Evolutionary conservation across 2,329 filamentous ascomycete genomes (phyloP).

Genomic region (Bimuria novae-zelandiae): DNA sequence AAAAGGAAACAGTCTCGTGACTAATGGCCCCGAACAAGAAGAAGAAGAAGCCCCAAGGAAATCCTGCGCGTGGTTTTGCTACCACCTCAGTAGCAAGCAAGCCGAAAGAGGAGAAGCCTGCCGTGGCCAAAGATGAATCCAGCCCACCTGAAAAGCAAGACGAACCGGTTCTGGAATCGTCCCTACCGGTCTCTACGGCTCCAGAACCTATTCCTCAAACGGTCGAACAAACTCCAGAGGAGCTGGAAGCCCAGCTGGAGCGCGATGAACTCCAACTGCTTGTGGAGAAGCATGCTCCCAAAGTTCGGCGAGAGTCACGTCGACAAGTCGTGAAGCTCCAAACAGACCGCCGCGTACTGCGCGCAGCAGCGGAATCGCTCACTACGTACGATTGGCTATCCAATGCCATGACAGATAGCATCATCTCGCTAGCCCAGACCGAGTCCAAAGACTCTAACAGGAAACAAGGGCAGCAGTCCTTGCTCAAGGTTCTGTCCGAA

Average conservation of each 20-base stretch:
- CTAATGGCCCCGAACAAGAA: conserved; percentile 75
- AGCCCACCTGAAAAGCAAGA: conserved; percentile 9
- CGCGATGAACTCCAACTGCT: conserved; percentile 86
- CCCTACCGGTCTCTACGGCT: conserved; percentile 6
- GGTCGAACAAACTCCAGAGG: conserved; percentile 71
- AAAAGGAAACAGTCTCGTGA: conserved; percentile 11
- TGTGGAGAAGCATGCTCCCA: conserved; percentile 81
- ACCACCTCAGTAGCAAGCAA: conserved; percentile 92
- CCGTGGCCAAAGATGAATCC: conserved; percentile 24
- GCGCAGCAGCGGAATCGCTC: conserved; percentile 75
- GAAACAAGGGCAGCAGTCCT: conserved; percentile 43
- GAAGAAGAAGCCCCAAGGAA: conserved; percentile 87
- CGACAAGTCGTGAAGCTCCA: conserved; percentile 79
- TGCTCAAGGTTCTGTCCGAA: conserved; percentile 60
- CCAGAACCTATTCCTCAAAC: conserved; percentile 33
- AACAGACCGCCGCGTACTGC: conserved; percentile 82
- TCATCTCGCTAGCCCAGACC: conserved; percentile 72
- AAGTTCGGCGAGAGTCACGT: conserved; percentile 76
- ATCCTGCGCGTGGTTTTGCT: conserved; percentile 89
- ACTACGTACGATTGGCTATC: conserved; percentile 80
- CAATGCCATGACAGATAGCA: conserved; percentile 74
- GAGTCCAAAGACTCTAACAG: conserved; percentile 62
- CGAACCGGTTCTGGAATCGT: conserved; percentile 7
- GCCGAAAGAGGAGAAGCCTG: conserved; percentile 56
- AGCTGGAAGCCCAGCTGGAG: conserved; percentile 87